Evolutionary conservation across 2,329 filamentous ascomycete species (phyloP), one percentile per base, ranked within the genome.

Genomic region (Pseudogymnoascus sp.): DNA sequence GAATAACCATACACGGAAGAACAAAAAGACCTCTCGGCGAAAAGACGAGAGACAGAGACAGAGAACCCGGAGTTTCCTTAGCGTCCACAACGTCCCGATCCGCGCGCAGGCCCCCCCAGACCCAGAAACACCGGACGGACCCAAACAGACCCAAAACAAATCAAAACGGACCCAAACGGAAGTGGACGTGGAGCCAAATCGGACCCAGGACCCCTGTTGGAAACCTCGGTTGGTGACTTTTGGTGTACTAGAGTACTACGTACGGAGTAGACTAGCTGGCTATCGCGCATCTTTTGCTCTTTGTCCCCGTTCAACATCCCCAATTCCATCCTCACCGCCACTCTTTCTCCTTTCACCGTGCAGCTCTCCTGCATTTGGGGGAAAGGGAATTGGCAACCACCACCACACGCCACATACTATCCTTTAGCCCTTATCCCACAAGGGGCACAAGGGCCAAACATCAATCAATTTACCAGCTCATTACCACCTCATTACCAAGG

Each of bases 251-350:
- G n/a, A n/a, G n/a, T n/a, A n/a, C n/a, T n/a, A n/a, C n/a, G n/a
- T n/a, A n/a, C n/a, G n/a, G n/a, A n/a, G n/a, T n/a, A n/a, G 21
- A 15, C 15, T 28, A 17, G 15, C n/a, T 53, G 15, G 8, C 44
- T 6, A 53, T 53, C 44, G 44, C 44, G 5, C 44, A 50, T 50
- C 44, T 50, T 50, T 50, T 50, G 44, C 44, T 50, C 44, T 28
- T 50, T 50, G 44, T 50, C 44, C 44, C 44, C 23, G 15, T 50
- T 17, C 44, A 50, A 50, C 44, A 15, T 50, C 44, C 44, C 44
- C 44, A 50, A n/a, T 50, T 50, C 44, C 44, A 50, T 50, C 44
- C 15, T 53, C 44, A 53, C 44, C 44, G 44, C 44, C 44, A 50
- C 44, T 50, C 44, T 23, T 50, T 26, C 44, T 50, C 44, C 44